Conservation (phyloP, 768 basidiomycete species). For the Kwoniella bestiolae region DNA sequence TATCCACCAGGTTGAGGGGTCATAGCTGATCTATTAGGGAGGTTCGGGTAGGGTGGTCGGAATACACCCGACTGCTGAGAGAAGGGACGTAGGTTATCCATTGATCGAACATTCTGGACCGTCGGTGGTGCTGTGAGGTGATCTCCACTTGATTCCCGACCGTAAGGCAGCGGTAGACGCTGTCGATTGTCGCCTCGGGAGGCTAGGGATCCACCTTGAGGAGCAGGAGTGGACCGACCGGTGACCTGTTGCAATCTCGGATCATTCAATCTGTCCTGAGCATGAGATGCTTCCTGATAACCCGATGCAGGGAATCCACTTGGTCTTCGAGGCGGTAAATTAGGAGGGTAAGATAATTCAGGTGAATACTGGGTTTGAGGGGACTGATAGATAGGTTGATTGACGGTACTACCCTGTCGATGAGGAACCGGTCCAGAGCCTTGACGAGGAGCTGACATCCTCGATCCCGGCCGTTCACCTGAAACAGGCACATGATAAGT, state of each 20-base stretch:
- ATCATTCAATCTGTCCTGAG: constrained; percentile 37
- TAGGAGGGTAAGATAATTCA: constrained; percentile 28
- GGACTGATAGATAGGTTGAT: constrained; percentile 38
- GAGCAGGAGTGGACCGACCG: constrained; percentile 7
- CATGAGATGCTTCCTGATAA: constrained; percentile 35
- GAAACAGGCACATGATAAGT: constrained; percentile 15
- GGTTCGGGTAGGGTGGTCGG: constrained; percentile 37
- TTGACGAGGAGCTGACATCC: constrained; percentile 22
- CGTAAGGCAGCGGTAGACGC: constrained; percentile 22
- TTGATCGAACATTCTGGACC: constrained; percentile 39
- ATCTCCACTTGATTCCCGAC: constrained; percentile 8
- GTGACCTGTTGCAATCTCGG: constrained; percentile 32
- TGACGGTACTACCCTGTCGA: constrained; percentile 8
- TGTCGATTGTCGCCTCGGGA: constrained; percentile 3
- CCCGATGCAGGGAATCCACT: constrained; percentile 25
- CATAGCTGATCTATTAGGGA: constrained; percentile 25
- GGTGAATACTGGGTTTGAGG: constrained; percentile 35
- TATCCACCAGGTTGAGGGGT: constrained; percentile 29
- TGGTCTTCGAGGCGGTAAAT: constrained; percentile 28
- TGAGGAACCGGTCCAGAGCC: constrained; percentile 15
- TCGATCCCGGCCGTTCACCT: constrained; percentile 11
- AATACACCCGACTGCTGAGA: constrained; percentile 12
- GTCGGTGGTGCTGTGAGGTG: constrained; percentile 19
- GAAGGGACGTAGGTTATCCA: constrained; percentile 45
- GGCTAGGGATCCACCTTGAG: constrained; percentile 1